These are phyloP conservation scores for Tolypocladium sp. DNA, from an alignment of 2,329 filamentous ascomycete genomes.

Conservation along the genomic window DNA sequence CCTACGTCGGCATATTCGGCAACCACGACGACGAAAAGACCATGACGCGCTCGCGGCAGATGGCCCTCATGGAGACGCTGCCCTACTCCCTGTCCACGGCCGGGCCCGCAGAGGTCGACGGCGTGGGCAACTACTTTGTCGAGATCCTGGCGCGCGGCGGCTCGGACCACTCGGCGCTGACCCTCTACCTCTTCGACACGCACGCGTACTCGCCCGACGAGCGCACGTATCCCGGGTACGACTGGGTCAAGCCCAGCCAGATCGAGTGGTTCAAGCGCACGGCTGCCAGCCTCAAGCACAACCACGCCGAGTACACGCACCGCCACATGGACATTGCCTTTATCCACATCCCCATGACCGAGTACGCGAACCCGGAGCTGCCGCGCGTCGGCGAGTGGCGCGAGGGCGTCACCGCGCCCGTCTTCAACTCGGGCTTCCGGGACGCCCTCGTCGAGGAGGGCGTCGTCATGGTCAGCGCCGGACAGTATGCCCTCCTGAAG, in stretches of 20 bases:
- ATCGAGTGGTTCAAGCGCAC: slow-evolving; percentile 90
- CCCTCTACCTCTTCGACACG: slow-evolving; percentile 90
- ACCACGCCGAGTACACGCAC: slow-evolving; percentile 77
- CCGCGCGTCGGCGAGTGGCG: slow-evolving; percentile 60
- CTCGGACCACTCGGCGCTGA: slow-evolving; percentile 81
- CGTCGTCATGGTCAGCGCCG: slow-evolving; percentile 79
- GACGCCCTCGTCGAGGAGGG: slow-evolving; percentile 81
- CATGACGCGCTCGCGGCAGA: slow-evolving; percentile 66
- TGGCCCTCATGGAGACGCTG: slow-evolving; percentile 76
- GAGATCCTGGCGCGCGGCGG: slow-evolving; percentile 76
- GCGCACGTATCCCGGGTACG: slow-evolving; percentile 80
- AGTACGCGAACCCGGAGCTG: slow-evolving; percentile 61
- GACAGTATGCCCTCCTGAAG: slow-evolving; percentile 55
- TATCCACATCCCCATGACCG: slow-evolving; percentile 91
- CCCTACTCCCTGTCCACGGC: slow-evolving; percentile 83
- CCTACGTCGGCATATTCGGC: slow-evolving; percentile 89
- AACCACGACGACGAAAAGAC: slow-evolving; percentile 94
- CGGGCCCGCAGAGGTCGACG: slow-evolving; percentile 75
- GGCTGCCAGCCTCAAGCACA: slow-evolving; percentile 61
- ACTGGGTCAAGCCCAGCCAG: slow-evolving; percentile 92
- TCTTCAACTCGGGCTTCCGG: slow-evolving; percentile 86
- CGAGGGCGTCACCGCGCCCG: slow-evolving; percentile 79
- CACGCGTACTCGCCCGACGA: slow-evolving; percentile 90
- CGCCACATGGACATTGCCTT: slow-evolving; percentile 95
- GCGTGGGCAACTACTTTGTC: slow-evolving; percentile 89